A percentile compares a stretch with the other conserved stretches of the same genome.
phyloP scores from a whole-genome alignment of 129 eudicot species.

The Escallonia herrerae region DNA sequence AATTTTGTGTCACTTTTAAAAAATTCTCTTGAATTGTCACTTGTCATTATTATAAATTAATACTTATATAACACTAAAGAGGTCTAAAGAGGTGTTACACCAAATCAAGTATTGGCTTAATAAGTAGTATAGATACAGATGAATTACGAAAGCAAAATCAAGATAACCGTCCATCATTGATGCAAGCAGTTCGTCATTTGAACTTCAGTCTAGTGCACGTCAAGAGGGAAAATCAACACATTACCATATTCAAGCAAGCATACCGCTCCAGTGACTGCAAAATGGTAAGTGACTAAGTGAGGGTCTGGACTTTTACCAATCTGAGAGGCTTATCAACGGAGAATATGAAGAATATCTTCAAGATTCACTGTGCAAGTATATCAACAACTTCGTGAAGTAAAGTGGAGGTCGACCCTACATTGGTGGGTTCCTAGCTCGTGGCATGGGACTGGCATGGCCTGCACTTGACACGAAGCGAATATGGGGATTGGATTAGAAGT shows the following conservation, averaged over 20 bases:
- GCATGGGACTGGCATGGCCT: no score
- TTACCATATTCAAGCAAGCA: constrained; percentile 12
- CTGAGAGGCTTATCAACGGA: background rate
- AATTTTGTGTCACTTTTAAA: no score
- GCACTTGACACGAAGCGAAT: no score
- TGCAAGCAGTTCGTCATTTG: constrained; percentile 1
- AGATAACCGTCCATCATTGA: constrained; percentile 12
- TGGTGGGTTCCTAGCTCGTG: no score
- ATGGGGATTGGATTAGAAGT: no score
- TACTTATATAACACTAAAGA: no score
- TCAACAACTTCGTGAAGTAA: constrained; percentile 17
- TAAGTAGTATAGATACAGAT: no score
- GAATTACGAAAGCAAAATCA: constrained; percentile 4
- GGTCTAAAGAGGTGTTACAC: no score
- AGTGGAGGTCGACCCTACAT: no score
- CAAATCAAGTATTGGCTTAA: no score
- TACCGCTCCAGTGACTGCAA: background rate
- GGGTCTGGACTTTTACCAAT: background rate
- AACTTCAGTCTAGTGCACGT: constrained; percentile 22
- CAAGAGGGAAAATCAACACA: constrained; percentile 21
- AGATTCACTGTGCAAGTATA: constrained; percentile 30
- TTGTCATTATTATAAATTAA: no score
- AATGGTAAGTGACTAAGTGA: background rate
- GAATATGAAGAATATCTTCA: constrained; percentile 32
- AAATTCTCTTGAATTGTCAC: no score